Evolutionary conservation across 2,329 filamentous ascomycete genomes (phyloP), one percentile per base, ranked within the genome.

Genomic region (Talaromyces sp.): DNA sequence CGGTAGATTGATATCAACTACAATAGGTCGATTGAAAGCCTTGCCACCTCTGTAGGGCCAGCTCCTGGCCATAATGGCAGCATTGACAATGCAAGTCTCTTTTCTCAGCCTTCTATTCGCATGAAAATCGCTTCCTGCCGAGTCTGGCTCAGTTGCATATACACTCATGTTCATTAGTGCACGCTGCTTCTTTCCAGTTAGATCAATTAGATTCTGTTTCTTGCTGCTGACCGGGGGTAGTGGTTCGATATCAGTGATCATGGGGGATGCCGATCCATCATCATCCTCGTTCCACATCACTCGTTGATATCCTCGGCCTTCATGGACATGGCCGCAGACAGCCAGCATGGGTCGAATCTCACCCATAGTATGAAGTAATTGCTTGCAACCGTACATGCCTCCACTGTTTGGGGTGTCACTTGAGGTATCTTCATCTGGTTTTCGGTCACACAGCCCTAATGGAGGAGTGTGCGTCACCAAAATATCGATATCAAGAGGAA

Each of bases 11-110:
- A 96, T 73, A 73, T 96, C 91, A 13, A 96, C 87, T n/a, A 96
- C 89, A 69, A 96, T 89, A 22, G 92, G 89, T 73, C 93, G 91
- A 76, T 93, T 88, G 77, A 90, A 87, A 67, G 78, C 82, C 74
- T 88, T 90, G 17, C 86, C 86, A 1, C 78, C 81, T 37, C 65
- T 71, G 68, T 90, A 87, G 59, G 89, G 89, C 77, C 86, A 89
- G 67, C 85, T 88, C 25, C 83, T 87, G 50, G 87, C 87, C 82
- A 90, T 85, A 67, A 93, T 88, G 22, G 91, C 88, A 33, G 90
- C 90, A 78, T 96, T 96, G 70, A 95, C 85, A 62, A 96, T 80
- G 73, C 88, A 93, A 1, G 91, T 95, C 79, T 94, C 90, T 54
- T 66, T 52, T 15, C 59, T 59, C 15, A 15, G 15, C 22, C n/a